These are phyloP conservation scores for Solioccasus polychromus DNA, from an alignment of 768 basidiomycete species.

Conservation along the genomic window DNA sequence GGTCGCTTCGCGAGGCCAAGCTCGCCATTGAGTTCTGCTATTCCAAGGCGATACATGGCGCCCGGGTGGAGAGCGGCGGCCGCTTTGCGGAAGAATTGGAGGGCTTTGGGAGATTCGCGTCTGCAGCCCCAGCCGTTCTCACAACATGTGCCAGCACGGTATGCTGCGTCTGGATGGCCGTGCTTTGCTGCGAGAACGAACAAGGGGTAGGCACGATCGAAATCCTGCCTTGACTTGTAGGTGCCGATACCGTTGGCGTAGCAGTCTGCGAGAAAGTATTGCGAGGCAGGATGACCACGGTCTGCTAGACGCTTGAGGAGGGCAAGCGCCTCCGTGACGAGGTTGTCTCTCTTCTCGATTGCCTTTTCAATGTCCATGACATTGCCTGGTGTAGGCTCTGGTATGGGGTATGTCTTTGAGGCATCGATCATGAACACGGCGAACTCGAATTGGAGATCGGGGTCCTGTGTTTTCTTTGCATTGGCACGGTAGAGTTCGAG, in stretches of 20 bases:
- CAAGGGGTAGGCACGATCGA: conserved; percentile 94
- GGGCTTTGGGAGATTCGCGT: conserved; percentile 85
- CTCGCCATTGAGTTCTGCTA: conserved; percentile 95
- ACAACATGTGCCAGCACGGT: conserved; percentile 95
- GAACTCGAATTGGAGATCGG: conserved; percentile 96
- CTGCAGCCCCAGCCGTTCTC: conserved; percentile 99
- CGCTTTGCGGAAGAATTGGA: conserved; percentile 92
- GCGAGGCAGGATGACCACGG: conserved; percentile 89
- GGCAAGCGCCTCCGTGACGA: conserved; percentile 82
- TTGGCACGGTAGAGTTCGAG: conserved; percentile 96
- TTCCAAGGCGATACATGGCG: conserved; percentile 95
- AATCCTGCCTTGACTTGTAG: conserved; percentile 86
- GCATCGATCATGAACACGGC: conserved; percentile 99
- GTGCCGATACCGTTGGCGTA: conserved; percentile 98
- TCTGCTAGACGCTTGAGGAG: conserved; percentile 91
- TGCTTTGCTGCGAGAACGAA: conserved; percentile 97
- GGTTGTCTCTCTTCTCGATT: conserved; percentile 78
- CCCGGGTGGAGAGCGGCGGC: conserved; percentile 89
- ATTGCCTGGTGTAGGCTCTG: conserved; percentile 64
- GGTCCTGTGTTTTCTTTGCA: conserved; percentile 98
- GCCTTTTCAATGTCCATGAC: conserved; percentile 80
- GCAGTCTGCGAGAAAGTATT: conserved; percentile 98
- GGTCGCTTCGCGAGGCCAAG: conserved; percentile 81
- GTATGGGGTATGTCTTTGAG: conserved; percentile 84
- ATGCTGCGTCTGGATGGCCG: conserved; percentile 92